Conservation (phyloP, 768 basidiomycete species). For the Trametes villosa region DNA sequence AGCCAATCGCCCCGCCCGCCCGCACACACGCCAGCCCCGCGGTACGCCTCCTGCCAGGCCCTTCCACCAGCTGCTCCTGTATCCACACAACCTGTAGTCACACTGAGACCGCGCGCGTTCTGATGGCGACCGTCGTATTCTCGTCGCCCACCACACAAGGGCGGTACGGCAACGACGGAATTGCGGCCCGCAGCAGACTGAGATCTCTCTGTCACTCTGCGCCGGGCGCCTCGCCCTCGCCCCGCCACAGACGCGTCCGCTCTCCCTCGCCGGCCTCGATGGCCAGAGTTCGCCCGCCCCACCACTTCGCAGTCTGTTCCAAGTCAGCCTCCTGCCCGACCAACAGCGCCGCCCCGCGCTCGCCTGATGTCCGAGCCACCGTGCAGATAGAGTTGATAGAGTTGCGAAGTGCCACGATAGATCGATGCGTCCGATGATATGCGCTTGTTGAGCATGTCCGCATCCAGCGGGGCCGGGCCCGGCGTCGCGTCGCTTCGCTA, state of each 20-base stretch:
- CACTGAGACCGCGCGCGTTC: conserved; percentile 16
- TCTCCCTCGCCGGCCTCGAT: neutral
- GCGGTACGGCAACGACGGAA: conserved; percentile 19
- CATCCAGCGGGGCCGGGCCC: conserved; percentile 3
- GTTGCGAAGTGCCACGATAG: neutral
- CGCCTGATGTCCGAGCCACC: neutral
- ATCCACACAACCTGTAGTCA: conserved; percentile 6
- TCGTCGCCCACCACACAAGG: conserved; percentile 1
- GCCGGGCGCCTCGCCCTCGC: conserved; percentile 3
- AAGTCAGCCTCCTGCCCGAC: neutral
- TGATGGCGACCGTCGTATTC: conserved; percentile 19
- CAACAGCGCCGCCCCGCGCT: neutral
- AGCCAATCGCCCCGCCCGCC: neutral
- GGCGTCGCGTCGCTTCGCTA: neutral
- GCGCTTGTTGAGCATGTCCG: neutral
- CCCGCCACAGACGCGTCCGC: neutral
- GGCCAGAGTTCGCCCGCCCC: neutral
- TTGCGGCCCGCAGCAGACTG: conserved; percentile 18
- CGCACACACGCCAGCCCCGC: conserved; percentile 9
- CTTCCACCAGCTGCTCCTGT: conserved; percentile 6
- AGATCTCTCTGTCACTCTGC: neutral
- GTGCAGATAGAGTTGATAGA: conserved; percentile 2
- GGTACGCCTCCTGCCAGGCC: conserved; percentile 3
- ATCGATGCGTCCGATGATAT: too few relatives aligned
- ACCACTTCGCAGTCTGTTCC: neutral